phyloP scores from a whole-genome alignment of 208 protist genomes.

The Leishmania gerbilli region DNA sequence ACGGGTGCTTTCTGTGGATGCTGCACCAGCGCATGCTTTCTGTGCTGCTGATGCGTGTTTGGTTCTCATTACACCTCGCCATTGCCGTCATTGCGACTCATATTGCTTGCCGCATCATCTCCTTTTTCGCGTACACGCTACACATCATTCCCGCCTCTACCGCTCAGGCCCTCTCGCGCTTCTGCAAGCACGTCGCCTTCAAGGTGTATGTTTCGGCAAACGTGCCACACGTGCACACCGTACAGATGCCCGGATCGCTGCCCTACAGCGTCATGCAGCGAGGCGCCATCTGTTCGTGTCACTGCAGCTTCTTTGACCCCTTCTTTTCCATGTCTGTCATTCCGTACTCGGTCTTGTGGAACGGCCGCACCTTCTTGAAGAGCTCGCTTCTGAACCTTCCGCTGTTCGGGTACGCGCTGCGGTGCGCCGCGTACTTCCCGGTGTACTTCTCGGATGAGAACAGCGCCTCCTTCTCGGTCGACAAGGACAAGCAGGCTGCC shows the following conservation, averaged over 20 bases:
- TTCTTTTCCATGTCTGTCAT: slow-evolving; percentile 54
- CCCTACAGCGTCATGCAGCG: slow-evolving; percentile 29
- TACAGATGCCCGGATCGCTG: slow-evolving; percentile 57
- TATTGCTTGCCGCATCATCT: slow-evolving; percentile 36
- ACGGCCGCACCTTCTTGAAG: slow-evolving; percentile 68
- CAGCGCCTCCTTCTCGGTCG: slow-evolving; percentile 58
- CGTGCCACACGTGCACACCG: slow-evolving; percentile 50
- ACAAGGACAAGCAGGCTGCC: slow-evolving; percentile 83
- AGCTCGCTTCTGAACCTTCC: slow-evolving; percentile 57
- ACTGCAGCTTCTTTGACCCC: slow-evolving; percentile 80
- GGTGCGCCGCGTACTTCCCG: slow-evolving; percentile 68
- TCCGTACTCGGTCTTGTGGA: slow-evolving; percentile 36
- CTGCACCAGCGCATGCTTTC: slow-evolving; percentile 44
- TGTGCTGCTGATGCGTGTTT: slow-evolving; percentile 50
- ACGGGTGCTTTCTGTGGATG: slow-evolving; percentile 39
- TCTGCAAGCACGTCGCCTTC: slow-evolving; percentile 40
- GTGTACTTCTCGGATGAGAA: slow-evolving; percentile 79
- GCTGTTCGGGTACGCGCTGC: slow-evolving; percentile 65
- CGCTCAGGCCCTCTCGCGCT: slow-evolving; percentile 38
- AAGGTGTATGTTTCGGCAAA: slow-evolving; percentile 35
- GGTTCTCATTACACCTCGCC: slow-evolving; percentile 50
- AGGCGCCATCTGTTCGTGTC: slow-evolving; percentile 53
- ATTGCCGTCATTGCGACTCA: slow-evolving; percentile 29
- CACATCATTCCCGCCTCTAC: slow-evolving; percentile 23
- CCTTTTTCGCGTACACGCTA: slow-evolving; percentile 32